phyloP scores from a whole-genome alignment of 176 grass and related monocot species.

The Tillandsia leiboldiana region DNA sequence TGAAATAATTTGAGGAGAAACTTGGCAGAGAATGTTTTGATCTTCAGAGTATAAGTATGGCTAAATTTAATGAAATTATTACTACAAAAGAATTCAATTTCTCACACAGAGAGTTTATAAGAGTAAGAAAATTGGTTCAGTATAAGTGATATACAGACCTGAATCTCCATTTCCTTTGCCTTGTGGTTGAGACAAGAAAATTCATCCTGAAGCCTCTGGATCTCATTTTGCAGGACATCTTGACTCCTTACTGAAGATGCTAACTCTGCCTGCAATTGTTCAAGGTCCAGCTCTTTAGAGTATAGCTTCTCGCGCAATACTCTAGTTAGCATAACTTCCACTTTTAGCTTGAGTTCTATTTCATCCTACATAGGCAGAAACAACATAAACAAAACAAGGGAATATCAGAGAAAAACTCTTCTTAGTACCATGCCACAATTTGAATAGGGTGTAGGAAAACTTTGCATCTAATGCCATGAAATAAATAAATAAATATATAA shows the following conservation, averaged over 20 bases:
- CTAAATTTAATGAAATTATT: background rate
- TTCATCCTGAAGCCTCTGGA: conserved; percentile 51
- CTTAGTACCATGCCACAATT: too few species aligned
- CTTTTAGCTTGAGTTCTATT: conserved; percentile 45
- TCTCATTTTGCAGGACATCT: conserved; percentile 43
- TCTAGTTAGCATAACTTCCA: conserved; percentile 50
- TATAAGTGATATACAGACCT: conserved; percentile 30
- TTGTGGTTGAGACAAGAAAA: conserved; percentile 36
- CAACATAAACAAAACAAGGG: background rate
- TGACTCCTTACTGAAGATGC: conserved; percentile 41
- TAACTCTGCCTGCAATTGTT: conserved; percentile 55
- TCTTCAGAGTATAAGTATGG: background rate
- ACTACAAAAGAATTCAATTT: background rate
- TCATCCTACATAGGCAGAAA: conserved; percentile 35
- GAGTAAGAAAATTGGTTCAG: background rate
- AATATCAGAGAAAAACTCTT: conserved; percentile 21
- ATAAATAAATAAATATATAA: background rate
- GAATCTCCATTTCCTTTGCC: conserved; percentile 56
- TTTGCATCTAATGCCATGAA: background rate
- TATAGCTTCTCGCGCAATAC: conserved; percentile 54
- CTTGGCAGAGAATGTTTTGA: background rate
- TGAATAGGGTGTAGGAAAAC: background rate
- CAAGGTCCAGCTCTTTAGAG: conserved; percentile 49
- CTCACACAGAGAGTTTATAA: background rate
- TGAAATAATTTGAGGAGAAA: background rate